A percentile compares a stretch with the other conserved stretches of the same genome.
Conservation (phyloP, 768 basidiomycete species). For the Sarcodon sp. region DNA sequence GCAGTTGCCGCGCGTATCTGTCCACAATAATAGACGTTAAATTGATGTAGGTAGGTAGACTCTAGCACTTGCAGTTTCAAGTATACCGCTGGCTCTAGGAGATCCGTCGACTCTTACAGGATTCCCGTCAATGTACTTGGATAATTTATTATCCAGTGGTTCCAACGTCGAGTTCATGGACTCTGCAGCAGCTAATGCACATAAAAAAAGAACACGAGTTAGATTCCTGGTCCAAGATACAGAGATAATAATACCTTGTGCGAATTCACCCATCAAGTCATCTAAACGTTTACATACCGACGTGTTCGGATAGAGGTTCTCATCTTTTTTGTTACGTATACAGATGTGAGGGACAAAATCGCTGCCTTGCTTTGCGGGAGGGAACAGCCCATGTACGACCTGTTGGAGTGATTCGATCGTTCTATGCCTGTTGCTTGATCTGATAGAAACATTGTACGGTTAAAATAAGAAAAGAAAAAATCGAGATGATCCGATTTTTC, state of each 20-base stretch:
- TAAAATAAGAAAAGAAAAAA: too few species aligned
- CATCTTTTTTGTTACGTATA: constrained; percentile 45
- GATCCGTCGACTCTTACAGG: constrained; percentile 65
- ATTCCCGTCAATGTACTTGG: constrained; percentile 53
- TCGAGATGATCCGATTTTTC: too few species aligned
- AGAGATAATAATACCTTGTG: constrained; percentile 32
- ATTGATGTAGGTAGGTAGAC: not conserved
- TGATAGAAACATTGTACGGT: constrained; percentile 7
- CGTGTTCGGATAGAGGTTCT: constrained; percentile 60
- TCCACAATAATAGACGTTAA: not conserved
- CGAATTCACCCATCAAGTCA: constrained; percentile 47
- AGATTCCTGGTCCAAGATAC: not conserved
- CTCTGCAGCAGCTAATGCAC: constrained; percentile 42
- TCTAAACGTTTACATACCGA: constrained; percentile 56
- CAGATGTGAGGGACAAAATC: constrained; percentile 31
- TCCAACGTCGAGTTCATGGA: constrained; percentile 50
- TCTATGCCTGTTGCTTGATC: constrained; percentile 68
- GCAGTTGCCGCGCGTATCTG: constrained; percentile 59
- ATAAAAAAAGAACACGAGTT: not conserved
- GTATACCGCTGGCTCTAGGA: constrained; percentile 61
- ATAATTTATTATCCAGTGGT: constrained; percentile 50
- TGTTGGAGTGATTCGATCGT: constrained; percentile 69
- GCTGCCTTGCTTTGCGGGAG: constrained; percentile 30
- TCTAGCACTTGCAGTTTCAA: constrained; percentile 47
- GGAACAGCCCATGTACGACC: constrained; percentile 63